Base-by-base conservation (phyloP, 1,139 yeast genomes). In the Taphrina pruni region DNA sequence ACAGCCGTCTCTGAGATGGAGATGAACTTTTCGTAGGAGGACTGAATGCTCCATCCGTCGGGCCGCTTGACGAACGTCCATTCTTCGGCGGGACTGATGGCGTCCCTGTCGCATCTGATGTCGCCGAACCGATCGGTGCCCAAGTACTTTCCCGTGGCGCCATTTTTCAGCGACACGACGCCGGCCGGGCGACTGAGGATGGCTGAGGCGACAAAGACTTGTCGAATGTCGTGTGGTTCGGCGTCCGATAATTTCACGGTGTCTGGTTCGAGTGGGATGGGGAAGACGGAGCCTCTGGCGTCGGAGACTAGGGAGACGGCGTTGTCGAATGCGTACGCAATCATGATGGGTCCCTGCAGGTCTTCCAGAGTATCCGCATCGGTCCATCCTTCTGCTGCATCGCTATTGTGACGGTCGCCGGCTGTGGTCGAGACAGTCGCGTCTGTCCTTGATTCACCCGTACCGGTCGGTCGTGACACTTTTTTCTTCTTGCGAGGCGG, bases 141-240 rank as follows among this genome's bases (percentile, higher is more conserved):
- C 35, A 70, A 52, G 54, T 70, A 70, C 39, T 70, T 71, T 6
- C 62, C 67, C 17, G 52, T 46, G 17, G 50, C 48, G 55, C 65
- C 60, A 45, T 50, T 52, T 48, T 70, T 61, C 41, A 70, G 45
- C 0, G 55, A 17, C n/a, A 36, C 56, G 26, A 57, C 67, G 2
- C 51, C 50, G n/a, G 58, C 39, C 35, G 60, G 56, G 9, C 60
- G 46, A 36, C 69, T 69, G 41, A 45, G 54, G 35, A 61, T 48
- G n/a, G 54, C 38, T 1, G 69, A 52, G 46, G 60, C 56, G 35
- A 69, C 67, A 50, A 65, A 69, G 51, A 69, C 71, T 55, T 69
- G 71, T 38, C 71, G 64, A 11, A 69, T 71, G 32, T 69, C 71
- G 43, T 69, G 66, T 20, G 71, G 71, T 43, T 69, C 71, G 11